These are phyloP conservation scores for Medicago lupulina DNA, from an alignment of 306 rosid species.

Conservation along the genomic window DNA sequence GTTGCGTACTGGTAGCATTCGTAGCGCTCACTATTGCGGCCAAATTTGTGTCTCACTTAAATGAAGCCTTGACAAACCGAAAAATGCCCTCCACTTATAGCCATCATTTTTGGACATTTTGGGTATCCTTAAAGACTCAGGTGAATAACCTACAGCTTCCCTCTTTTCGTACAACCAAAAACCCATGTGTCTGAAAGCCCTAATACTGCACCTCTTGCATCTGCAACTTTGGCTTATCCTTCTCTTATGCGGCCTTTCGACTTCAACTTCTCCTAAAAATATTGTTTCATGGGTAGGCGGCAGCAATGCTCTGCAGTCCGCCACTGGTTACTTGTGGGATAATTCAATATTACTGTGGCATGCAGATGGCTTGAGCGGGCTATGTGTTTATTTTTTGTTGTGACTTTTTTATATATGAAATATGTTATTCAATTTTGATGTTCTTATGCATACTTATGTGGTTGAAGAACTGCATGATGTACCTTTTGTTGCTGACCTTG, in stretches of 20 bases:
- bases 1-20: no score
- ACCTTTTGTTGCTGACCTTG: background rate
- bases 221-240: background rate
- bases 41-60: no score
- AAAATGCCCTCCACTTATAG: no score
- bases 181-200: background rate
- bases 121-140: no score
- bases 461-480: background rate
- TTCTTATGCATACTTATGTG: slow-evolving; percentile 1
- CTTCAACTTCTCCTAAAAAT: no score
- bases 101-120: no score
- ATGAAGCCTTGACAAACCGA: background rate
- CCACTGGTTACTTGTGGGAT: background rate
- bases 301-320: background rate
- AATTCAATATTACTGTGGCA: slow-evolving; percentile 1
- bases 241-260: background rate
- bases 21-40: no score
- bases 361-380: slow-evolving; percentile 23
- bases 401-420: background rate
- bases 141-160: no score
- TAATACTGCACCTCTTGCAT: background rate
- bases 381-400: background rate
- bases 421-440: background rate
- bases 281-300: background rate
- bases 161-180: background rate